Percentiles rank a stretch among this genome's conserved stretches.
Evolutionary conservation across 805 yeast species (phyloP).

Genomic region (Metschnikowia colocasiae): DNA sequence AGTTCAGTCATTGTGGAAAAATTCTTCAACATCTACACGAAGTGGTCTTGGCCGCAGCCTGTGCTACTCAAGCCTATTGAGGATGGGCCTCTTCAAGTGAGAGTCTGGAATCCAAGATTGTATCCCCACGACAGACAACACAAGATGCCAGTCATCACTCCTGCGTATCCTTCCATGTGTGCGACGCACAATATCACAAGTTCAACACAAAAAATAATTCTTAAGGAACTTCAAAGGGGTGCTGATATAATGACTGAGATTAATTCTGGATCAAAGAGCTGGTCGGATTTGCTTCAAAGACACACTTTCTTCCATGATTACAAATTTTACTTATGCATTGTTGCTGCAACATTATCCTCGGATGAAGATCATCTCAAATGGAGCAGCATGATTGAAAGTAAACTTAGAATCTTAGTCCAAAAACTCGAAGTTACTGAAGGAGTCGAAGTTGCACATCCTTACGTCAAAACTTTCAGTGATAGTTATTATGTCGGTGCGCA

Average conservation of each 20-base stretch:
- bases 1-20: conserved; percentile 87
- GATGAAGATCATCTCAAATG: conserved; percentile 85
- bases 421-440: conserved; percentile 78
- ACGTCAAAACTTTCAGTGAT: conserved; percentile 58
- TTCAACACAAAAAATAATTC: conserved; percentile 79
- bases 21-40: conserved; percentile 77
- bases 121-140: conserved; percentile 89
- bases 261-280: conserved; percentile 23
- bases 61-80: conserved; percentile 89
- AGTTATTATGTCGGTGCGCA: conserved; percentile 32
- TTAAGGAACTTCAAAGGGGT: conserved; percentile 54
- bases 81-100: conserved; percentile 93
- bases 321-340: conserved; percentile 80
- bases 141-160: conserved; percentile 96
- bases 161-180: conserved; percentile 98
- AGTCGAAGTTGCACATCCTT: conserved; percentile 85
- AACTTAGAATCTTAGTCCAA: conserved; percentile 72
- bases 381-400: conserved; percentile 92
- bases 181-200: conserved; percentile 94
- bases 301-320: conserved; percentile 82
- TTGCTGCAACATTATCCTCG: conserved; percentile 68
- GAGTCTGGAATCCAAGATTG: conserved; percentile 94
- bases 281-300: conserved; percentile 73
- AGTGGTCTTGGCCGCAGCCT: conserved; percentile 99
- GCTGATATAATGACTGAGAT: background rate